Base-by-base conservation (phyloP, 768 basidiomycete species). In the Leccinum subtestaceum region DNA sequence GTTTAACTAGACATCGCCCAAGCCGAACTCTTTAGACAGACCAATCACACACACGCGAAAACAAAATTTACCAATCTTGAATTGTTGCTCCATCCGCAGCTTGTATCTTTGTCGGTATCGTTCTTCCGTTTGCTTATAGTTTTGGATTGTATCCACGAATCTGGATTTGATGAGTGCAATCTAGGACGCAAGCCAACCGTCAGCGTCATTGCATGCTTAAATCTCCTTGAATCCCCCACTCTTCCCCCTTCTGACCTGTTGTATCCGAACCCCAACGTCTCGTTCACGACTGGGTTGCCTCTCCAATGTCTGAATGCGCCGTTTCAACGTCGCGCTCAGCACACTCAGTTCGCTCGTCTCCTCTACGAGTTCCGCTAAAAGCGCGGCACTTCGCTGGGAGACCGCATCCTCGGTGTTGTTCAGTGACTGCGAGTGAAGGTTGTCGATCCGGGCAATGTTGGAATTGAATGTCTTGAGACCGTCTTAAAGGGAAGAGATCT, bases 101-200 rank as follows among this genome's bases (percentile, higher is more conserved):
- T 87, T 91, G 74, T 90, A 88, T 71, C 83, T 87, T 60, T 81
- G 75, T 36, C 92, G 84, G 68, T 91, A 86, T 66, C 89, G 86
- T 64, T 88, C 85, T 70, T 95, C 93, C 40, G 91, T 88, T 27
- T 81, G 81, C 70, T 93, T 89, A 67, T 93, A 94, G 60, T 81
- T 85, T 75, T 94, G 93, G 60, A 94, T 85, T 19, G 88, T 86
- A 62, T 93, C 93, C 46, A 92, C 81, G 66, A 95, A 95, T 65
- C 91, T 89, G 29, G 81, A 81, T 70, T 86, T 87, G 65, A 88
- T 80, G 32, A 87, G 71, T 0, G 81, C 83, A 19, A 81, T 83
- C 86, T 88, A 27, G 9, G 40, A 51, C 11, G 25, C 2, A 38
- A 38, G 11, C 12, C 23, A 10, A 29, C 10, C 29, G 65, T 71